Evolutionary conservation across 805 yeast genomes (phyloP), one percentile per base, ranked within the genome.

Genomic region (Tetrapisispora taiwanensis): DNA sequence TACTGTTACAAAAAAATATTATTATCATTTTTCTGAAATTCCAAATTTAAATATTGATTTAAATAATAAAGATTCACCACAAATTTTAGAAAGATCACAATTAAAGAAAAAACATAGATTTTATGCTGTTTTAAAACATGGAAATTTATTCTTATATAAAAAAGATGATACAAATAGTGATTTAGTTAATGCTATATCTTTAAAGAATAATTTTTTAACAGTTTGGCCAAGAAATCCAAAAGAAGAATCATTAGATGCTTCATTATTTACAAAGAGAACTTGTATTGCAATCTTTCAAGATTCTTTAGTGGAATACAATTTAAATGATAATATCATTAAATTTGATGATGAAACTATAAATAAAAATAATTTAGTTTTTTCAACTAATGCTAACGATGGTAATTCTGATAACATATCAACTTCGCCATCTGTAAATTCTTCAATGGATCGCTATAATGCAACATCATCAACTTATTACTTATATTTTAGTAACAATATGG

Each of bases 131-230:
- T 67, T 88, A 42, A 82, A 84, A 54, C 96, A 89, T 55, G 95
- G 96, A 0, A 88, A 88, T 56, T 64, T 92, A 44, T 86, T 89
- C 56, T 67, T 92, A n/a, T 90, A 85, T 65, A 76, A 77, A 47
- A 86, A 84, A 56, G 83, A 81, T 35, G 31, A 56, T 1, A 48
- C 50, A 1, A 50, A 47, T 67, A 70, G 39, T 71, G 77, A 58
- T 73, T 70, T 55, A 78, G 79, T 59, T 49, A 89, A 86, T 62
- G 95, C 84, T 8, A 77, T 92, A 47, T 87, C 84, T 1, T 62
- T 92, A 19, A 74, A 83, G 5, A 75, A 81, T 52, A 77, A 78
- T 52, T 69, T 86, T 30, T 82, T 88, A 1, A 68, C 84, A 0
- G 66, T 89, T 7, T 92, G 97, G 96, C 98, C 98, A 1, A 74